Percentiles rank a stretch among this genome's conserved stretches.
Conservation (phyloP, 257 asterid genomes). For the Nicotiana obtusifolia region DNA sequence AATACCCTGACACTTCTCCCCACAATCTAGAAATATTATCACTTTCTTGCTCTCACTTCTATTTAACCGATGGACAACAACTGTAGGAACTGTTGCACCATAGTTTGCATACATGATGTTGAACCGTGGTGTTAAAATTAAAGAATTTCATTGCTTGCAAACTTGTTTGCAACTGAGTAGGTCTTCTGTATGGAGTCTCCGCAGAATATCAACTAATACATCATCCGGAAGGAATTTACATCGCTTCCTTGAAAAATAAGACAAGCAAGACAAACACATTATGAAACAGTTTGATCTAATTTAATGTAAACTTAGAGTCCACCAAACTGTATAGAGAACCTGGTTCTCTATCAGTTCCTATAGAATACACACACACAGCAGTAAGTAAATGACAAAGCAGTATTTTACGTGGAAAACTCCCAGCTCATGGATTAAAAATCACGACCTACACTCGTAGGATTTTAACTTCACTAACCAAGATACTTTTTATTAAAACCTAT, state of each 20-base stretch:
- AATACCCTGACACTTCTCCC: too few relatives aligned
- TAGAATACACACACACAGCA: too few relatives aligned
- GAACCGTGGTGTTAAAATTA: background rate
- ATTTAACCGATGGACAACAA: background rate
- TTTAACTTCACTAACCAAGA: too few relatives aligned
- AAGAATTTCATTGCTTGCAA: background rate
- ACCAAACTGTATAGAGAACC: too few relatives aligned
- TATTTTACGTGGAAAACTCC: too few relatives aligned
- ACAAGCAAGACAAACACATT: background rate
- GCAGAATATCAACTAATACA: background rate
- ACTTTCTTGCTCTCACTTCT: too few relatives aligned
- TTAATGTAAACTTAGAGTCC: background rate
- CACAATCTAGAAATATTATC: background rate
- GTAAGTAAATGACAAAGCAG: too few relatives aligned
- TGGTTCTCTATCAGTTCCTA: too few relatives aligned
- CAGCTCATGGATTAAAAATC: too few relatives aligned
- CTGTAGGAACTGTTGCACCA: background rate
- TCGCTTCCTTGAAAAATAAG: background rate
- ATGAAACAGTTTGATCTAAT: background rate
- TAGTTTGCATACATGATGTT: background rate
- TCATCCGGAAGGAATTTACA: background rate
- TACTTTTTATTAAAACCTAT: too few relatives aligned
- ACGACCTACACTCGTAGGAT: too few relatives aligned
- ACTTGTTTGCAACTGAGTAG: background rate
- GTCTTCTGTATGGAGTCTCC: background rate